Evolutionary conservation across 176 grass and related monocot genomes (phyloP), one percentile per base, ranked within the genome.

Genomic region (Zea luxurians): DNA sequence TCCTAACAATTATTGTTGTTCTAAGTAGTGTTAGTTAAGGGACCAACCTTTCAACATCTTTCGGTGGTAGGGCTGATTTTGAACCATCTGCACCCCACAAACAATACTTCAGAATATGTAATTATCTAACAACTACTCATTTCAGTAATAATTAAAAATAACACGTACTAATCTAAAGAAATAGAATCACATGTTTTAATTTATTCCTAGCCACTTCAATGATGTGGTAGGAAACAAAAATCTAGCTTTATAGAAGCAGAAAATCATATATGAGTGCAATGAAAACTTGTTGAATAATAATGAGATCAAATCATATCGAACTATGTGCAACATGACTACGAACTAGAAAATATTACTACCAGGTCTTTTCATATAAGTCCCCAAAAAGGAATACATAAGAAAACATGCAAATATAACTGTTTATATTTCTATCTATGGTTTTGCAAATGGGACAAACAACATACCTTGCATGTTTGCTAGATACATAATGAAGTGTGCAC

Each of bases 401-500:
- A 76, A 68, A 13, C 38, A 11, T 74, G 44, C 10, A 47, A 20
- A 17, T n/a, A 70, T 65, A 36, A 55, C 17, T 20, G 64, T 83
- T 50, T 69, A 70, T 65, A 42, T 52, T 59, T 81, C 37, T 59
- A 77, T 35, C 47, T 37, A 42, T 27, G 44, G 35, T 60, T 76
- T 71, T 71, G 64, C 36, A 78, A 55, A 48, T 47, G 34, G 48
- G 66, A 58, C 4, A 68, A 70, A 64, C 80, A 42, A 7, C 66
- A 80, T 85, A 92, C 95, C 91, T 89, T 92, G 87, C 96, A 98
- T 94, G 70, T 89, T 98, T 90, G 92, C 83, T 67, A 98, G 83
- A 79, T 92, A 94, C 92, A 98, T 94, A 38, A 83, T 86, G 80
- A 98, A 94, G 68, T 98, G 92, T 61, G 92, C 82, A 8, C 96